These are phyloP conservation scores for Colletotrichum orbiculare DNA, from an alignment of 2,329 filamentous ascomycete genomes.

Conservation along the genomic window DNA sequence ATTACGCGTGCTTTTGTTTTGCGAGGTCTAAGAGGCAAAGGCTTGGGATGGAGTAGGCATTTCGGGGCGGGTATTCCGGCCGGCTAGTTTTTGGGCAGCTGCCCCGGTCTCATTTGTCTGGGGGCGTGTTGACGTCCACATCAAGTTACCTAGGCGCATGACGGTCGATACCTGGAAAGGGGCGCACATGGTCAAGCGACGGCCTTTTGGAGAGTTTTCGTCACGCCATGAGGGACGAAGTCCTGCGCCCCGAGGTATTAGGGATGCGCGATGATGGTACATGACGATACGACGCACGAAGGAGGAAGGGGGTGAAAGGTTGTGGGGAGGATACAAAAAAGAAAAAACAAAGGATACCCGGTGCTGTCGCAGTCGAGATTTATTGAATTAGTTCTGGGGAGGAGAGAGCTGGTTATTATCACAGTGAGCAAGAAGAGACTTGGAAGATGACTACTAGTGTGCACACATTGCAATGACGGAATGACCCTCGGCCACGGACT, in stretches of 20 bases:
- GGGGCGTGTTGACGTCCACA: background rate
- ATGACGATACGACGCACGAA: conserved; percentile 1
- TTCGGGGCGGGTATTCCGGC: conserved; percentile 1
- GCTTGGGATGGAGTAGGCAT: conserved; percentile 17
- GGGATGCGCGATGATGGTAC: conserved; percentile 2
- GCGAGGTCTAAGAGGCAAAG: conserved; percentile 12
- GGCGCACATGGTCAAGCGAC: background rate
- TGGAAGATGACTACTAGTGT: background rate
- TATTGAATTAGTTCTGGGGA: background rate
- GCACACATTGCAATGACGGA: background rate
- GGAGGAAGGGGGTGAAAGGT: background rate
- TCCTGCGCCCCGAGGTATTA: background rate
- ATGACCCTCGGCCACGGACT: background rate
- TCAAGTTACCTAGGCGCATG: background rate
- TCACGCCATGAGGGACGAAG: background rate
- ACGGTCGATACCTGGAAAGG: background rate
- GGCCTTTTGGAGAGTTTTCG: background rate
- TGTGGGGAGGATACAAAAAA: background rate
- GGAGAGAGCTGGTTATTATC: background rate
- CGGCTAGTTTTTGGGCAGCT: conserved; percentile 7
- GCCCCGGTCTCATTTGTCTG: conserved; percentile 17
- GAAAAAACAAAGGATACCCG: conserved; percentile 28
- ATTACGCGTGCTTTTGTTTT: conserved; percentile 26
- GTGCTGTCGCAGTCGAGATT: background rate
- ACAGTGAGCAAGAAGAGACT: too few relatives aligned